Evolutionary conservation across 1,284 basidiomycete genomes (phyloP).

Genomic region (Xerocomus amazonicus): DNA sequence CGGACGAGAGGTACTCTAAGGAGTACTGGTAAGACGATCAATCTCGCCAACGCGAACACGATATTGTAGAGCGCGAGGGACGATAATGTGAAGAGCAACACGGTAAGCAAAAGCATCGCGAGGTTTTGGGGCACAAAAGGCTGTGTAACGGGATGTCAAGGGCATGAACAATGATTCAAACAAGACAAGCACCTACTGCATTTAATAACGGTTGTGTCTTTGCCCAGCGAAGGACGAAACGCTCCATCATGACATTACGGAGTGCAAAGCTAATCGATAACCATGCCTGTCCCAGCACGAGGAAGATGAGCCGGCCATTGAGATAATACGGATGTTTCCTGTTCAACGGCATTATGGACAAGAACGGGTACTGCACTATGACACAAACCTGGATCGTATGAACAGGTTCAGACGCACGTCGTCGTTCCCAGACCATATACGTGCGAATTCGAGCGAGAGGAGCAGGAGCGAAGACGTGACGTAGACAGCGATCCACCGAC

Average conservation of each 20-base stretch:
- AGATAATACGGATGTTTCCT: conserved; percentile 71
- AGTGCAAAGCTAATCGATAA: conserved; percentile 45
- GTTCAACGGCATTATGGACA: not conserved
- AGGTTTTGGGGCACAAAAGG: conserved; percentile 23
- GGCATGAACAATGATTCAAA: no score
- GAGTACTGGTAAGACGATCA: conserved; percentile 46
- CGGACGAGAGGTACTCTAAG: conserved; percentile 51
- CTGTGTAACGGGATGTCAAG: conserved; percentile 8
- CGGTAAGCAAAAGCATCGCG: conserved; percentile 33
- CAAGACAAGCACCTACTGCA: conserved; percentile 16
- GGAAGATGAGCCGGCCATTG: conserved; percentile 59
- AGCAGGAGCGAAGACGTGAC: conserved; percentile 42
- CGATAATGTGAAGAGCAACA: conserved; percentile 39
- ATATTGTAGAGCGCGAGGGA: conserved; percentile 38
- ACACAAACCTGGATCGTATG: conserved; percentile 58
- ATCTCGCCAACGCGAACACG: conserved; percentile 44
- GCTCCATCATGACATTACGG: conserved; percentile 56
- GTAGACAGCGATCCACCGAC: conserved; percentile 43
- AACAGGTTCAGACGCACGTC: conserved; percentile 51
- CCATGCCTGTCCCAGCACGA: conserved; percentile 50
- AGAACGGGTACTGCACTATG: not conserved
- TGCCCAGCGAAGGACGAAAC: conserved; percentile 45
- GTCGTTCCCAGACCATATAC: conserved; percentile 28
- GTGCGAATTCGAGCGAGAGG: conserved; percentile 40
- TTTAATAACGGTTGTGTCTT: conserved; percentile 13